phyloP scores from a whole-genome alignment of 805 yeast species.

The Teunomyces stri region DNA sequence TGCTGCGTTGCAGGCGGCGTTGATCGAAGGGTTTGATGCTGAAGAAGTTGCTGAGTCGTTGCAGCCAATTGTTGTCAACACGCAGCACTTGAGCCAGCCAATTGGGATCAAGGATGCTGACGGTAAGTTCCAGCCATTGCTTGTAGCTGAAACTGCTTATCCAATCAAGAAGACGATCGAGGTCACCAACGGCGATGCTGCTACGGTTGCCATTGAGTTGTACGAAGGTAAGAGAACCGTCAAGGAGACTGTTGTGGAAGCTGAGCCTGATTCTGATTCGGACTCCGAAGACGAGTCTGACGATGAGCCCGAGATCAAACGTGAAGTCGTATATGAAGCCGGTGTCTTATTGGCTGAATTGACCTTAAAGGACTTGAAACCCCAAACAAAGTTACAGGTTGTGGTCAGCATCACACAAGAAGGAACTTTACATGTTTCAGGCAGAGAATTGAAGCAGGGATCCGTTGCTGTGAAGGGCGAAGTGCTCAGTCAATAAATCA shows the following conservation, averaged over 20 bases:
- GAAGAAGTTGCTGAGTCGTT: slow-evolving; percentile 79
- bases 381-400: slow-evolving; percentile 66
- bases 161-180: slow-evolving; percentile 80
- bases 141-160: slow-evolving; percentile 81
- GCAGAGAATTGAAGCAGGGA: slow-evolving; percentile 63
- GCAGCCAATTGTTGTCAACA: slow-evolving; percentile 81
- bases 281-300: slow-evolving; percentile 50
- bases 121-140: slow-evolving; percentile 68
- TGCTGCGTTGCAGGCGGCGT: slow-evolving; percentile 93
- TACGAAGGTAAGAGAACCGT: slow-evolving; percentile 84
- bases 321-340: slow-evolving; percentile 70
- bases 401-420: slow-evolving; percentile 63
- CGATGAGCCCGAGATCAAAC: slow-evolving; percentile 86
- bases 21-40: slow-evolving; percentile 76
- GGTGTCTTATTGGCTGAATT: slow-evolving; percentile 77
- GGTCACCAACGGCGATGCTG: slow-evolving; percentile 59
- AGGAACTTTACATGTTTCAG: slow-evolving; percentile 62
- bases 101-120: slow-evolving; percentile 78
- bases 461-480: slow-evolving; percentile 57
- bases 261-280: slow-evolving; percentile 38
- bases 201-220: slow-evolving; percentile 62
- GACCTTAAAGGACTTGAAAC: slow-evolving; percentile 66
- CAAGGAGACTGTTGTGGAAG: slow-evolving; percentile 78
- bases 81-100: slow-evolving; percentile 81
- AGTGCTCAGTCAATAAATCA: slow-evolving; percentile 15